These are phyloP conservation scores for Phoma sp. DNA, from an alignment of 2,329 filamentous ascomycete species.

Conservation along the genomic window DNA sequence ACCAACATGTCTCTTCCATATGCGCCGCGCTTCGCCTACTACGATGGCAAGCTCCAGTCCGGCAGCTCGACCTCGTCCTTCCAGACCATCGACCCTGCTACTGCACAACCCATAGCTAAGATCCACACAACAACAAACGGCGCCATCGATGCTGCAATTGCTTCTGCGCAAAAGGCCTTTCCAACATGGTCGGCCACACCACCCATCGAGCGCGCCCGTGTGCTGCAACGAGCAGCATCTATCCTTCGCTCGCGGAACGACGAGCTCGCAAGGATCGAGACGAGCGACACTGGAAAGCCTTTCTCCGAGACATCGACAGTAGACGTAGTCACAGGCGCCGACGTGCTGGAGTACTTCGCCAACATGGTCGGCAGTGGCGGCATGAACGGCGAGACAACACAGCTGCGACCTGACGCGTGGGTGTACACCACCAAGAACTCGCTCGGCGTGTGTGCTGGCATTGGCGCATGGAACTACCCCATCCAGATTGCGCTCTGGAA, in stretches of 20 bases:
- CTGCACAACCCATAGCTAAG: slow-evolving; percentile 70
- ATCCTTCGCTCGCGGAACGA: slow-evolving; percentile 80
- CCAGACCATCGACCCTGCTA: slow-evolving; percentile 77
- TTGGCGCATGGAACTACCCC: slow-evolving; percentile 92
- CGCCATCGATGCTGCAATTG: slow-evolving; percentile 75
- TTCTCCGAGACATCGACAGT: slow-evolving; percentile 85
- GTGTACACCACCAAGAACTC: slow-evolving; percentile 84
- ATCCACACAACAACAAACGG: slow-evolving; percentile 72
- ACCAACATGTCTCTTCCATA: slow-evolving; percentile 51
- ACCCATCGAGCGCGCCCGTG: slow-evolving; percentile 75
- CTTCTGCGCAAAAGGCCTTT: slow-evolving; percentile 76
- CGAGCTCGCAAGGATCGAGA: slow-evolving; percentile 79
- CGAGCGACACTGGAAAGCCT: slow-evolving; percentile 85
- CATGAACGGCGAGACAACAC: slow-evolving; percentile 79
- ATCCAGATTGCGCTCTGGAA: slow-evolving; percentile 93
- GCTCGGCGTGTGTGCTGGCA: slow-evolving; percentile 83
- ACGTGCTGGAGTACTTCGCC: slow-evolving; percentile 87
- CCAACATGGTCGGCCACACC: slow-evolving; percentile 78
- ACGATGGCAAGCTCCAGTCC: slow-evolving; percentile 72
- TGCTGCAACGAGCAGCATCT: slow-evolving; percentile 77
- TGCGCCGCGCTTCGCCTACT: slow-evolving; percentile 71
- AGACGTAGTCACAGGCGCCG: slow-evolving; percentile 82
- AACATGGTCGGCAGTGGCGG: slow-evolving; percentile 79
- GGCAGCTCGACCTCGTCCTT: slow-evolving; percentile 70
- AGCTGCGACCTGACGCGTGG: slow-evolving; percentile 77